Percentiles rank a stretch among this genome's conserved stretches.
phyloP scores from a whole-genome alignment of 805 yeast genomes.

The Starmera dryadoides region DNA sequence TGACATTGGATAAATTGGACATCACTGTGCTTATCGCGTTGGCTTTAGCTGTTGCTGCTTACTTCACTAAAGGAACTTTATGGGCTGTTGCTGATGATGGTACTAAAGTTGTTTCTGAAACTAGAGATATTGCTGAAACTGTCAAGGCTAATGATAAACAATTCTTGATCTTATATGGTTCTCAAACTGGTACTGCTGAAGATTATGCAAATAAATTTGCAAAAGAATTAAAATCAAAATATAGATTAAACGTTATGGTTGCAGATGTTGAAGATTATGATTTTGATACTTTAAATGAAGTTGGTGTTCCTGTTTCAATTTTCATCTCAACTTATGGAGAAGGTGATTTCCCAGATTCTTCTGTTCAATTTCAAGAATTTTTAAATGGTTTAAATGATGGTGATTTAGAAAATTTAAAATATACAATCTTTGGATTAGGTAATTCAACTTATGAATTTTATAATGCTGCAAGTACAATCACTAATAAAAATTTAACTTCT shows the following conservation, averaged over 20 bases:
- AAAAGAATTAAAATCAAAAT: slow-evolving; percentile 78
- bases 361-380: slow-evolving; percentile 69
- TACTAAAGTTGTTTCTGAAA: slow-evolving; percentile 28
- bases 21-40: slow-evolving; percentile 58
- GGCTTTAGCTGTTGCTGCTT: slow-evolving; percentile 57
- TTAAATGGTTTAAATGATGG: slow-evolving; percentile 50
- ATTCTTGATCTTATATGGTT: slow-evolving; percentile 78
- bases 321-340: slow-evolving; percentile 94
- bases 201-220: slow-evolving; percentile 89
- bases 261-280: slow-evolving; percentile 89
- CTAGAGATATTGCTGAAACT: slow-evolving; percentile 53
- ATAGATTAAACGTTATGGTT: slow-evolving; percentile 74
- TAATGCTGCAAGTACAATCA: slow-evolving; percentile 72
- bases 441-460: slow-evolving; percentile 90
- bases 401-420: slow-evolving; percentile 51
- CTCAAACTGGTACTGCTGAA: slow-evolving; percentile 98
- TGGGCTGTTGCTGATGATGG: slow-evolving; percentile 34
- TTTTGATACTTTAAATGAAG: slow-evolving; percentile 61
- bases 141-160: slow-evolving; percentile 60
- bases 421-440: slow-evolving; percentile 84
- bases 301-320: slow-evolving; percentile 62
- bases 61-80: slow-evolving; percentile 55
- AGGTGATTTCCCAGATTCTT: slow-evolving; percentile 97
- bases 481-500: slow-evolving; percentile 38
- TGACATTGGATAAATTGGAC: slow-evolving; percentile 70